A percentile compares a stretch with the other conserved stretches of the same genome.
Evolutionary conservation across 768 basidiomycete species (phyloP).

Genomic region (Scleroderma bovista): DNA sequence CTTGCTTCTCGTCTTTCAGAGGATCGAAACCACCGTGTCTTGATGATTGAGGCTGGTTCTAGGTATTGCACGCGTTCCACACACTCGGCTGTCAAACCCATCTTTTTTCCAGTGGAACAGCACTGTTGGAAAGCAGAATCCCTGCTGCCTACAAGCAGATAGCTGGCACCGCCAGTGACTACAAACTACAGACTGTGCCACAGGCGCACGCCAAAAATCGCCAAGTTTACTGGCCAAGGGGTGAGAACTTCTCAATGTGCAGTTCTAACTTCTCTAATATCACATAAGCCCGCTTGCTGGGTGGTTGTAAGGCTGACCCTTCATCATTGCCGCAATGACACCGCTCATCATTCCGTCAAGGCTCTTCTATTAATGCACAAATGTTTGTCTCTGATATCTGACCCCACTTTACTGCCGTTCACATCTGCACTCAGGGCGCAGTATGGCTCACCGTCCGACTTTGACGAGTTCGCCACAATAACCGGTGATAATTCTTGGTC

Average conservation of each 20-base stretch:
- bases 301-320: slow-evolving; percentile 53
- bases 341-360: slow-evolving; percentile 21
- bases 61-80: slow-evolving; percentile 42
- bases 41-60: slow-evolving; percentile 34
- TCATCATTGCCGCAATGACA: not conserved
- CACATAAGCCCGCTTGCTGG: slow-evolving; percentile 54
- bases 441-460: slow-evolving; percentile 62
- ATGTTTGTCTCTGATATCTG: slow-evolving; percentile 25
- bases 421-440: slow-evolving; percentile 36
- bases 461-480: slow-evolving; percentile 57
- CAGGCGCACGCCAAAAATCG: slow-evolving; percentile 45
- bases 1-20: slow-evolving; percentile 42
- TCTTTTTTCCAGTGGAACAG: slow-evolving; percentile 35
- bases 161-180: slow-evolving; percentile 44
- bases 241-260: slow-evolving; percentile 27
- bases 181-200: slow-evolving; percentile 50
- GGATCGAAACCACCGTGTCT: slow-evolving; percentile 28
- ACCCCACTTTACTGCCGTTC: not conserved
- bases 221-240: slow-evolving; percentile 60
- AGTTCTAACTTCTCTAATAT: not conserved
- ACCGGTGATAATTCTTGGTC: slow-evolving; percentile 52
- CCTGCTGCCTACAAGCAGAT: slow-evolving; percentile 41
- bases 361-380: slow-evolving; percentile 60
- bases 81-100: not conserved
- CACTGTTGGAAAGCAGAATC: slow-evolving; percentile 35